Base-by-base conservation (phyloP, 192 early-diverging fungal genomes). In the Backusella westeae region DNA sequence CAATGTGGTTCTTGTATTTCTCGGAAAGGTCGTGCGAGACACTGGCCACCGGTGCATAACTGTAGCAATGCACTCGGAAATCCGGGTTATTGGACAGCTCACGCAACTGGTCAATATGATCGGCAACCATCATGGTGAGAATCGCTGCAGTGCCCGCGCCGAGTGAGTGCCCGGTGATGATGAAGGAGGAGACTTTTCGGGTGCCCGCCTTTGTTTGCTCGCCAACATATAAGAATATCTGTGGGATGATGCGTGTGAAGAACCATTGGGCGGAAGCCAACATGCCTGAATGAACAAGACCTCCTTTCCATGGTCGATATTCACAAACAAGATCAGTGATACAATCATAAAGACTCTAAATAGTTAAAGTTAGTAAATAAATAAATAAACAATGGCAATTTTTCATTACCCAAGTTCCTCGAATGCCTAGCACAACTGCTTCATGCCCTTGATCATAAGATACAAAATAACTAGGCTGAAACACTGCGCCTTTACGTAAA, bases 271-370 rank as follows among this genome's bases (percentile, higher is more conserved):
- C 91, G 2, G 90, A 89, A 36, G 87, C 87, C 78, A 91, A 86
- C 84, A 95, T 92, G 2, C 93, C 93, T 34, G 88, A 89, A 63
- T 95, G 93, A 26, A 92, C 91, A 12, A 95, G 81, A 0, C 93
- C 93, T 23, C 92, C 93, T 72, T 92, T 90, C 93, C 92, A 94
- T 35, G 90, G 91, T 63, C 87, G 82, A 76, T 95, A 95, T 77
- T 93, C 93, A 75, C 93, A 95, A 0, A 90, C 90, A 44, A 95
- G 78, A 80, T 95, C 93, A 1, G 93, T 93, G 34, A 95, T 82
- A 4, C 89, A 87, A 73, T 95, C 93, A 72, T 91, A 90, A 0
- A 89, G 80, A 52, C 91, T 93, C 88, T 89, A 79, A 79, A 19
- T 12, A 65, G 35, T 8, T 14, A 73, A 82, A 42, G 32, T 44